phyloP scores from a whole-genome alignment of 2,329 filamentous ascomycete genomes.

The Cladosporium sphaerospermum region DNA sequence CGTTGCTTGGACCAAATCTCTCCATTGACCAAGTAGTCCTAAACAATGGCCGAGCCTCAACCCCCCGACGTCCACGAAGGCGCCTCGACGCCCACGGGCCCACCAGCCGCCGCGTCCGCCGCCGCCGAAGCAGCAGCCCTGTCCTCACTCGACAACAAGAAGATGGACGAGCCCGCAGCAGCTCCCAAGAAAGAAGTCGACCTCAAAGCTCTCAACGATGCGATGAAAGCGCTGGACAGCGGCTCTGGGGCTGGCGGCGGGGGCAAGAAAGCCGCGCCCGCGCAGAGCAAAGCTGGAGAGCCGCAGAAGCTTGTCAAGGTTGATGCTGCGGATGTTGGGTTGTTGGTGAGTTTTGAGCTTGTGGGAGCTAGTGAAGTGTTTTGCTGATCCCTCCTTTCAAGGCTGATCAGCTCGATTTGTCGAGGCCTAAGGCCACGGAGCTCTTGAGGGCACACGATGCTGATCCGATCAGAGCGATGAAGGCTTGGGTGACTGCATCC shows the following conservation, averaged over 20 bases:
- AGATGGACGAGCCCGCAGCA: constrained; percentile 33
- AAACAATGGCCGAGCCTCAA: constrained; percentile 56
- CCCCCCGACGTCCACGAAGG: constrained; percentile 54
- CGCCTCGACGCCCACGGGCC: constrained; percentile 51
- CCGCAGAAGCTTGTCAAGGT: constrained; percentile 58
- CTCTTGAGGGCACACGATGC: constrained; percentile 67
- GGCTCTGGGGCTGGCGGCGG: constrained; percentile 35
- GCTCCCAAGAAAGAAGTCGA: constrained; percentile 56
- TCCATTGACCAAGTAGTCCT: too few relatives aligned
- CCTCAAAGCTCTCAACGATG: constrained; percentile 63
- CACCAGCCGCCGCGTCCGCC: constrained; percentile 61
- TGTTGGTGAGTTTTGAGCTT: constrained; percentile 51
- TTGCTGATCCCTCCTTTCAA: constrained; percentile 22
- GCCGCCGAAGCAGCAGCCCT: constrained; percentile 70
- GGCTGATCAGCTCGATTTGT: constrained; percentile 66
- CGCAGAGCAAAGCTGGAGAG: constrained; percentile 22
- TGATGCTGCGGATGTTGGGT: constrained; percentile 61
- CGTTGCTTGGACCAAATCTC: too few relatives aligned
- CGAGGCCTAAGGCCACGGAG: constrained; percentile 67
- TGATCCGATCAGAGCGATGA: constrained; percentile 61
- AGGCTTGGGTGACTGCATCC: constrained; percentile 45
- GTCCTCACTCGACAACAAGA: constrained; percentile 57
- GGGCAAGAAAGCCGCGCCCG: constrained; percentile 28
- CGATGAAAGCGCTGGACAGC: constrained; percentile 57
- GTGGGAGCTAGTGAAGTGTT: too few relatives aligned